Percentiles rank a stretch among this genome's conserved stretches.
phyloP scores from a whole-genome alignment of 176 grass and related monocot genomes.

The Puccinellia tenuiflora region DNA sequence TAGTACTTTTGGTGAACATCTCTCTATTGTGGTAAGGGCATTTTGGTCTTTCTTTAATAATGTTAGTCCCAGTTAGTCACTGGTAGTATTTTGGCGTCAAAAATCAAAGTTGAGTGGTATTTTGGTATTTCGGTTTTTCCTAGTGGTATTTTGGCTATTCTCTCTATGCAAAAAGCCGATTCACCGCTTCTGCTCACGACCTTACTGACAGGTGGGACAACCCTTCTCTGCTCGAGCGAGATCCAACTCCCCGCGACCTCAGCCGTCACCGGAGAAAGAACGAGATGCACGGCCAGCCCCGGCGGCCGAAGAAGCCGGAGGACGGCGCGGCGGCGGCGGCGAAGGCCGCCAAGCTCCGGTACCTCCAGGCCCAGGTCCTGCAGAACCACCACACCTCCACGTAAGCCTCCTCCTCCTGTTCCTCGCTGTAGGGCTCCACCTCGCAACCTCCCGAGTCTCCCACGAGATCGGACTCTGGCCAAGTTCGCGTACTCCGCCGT shows the following conservation, averaged over 20 bases:
- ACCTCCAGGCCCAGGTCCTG: constrained; percentile 67
- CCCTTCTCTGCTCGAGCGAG: background rate
- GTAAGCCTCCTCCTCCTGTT: constrained; percentile 26
- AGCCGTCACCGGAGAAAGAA: constrained; percentile 15
- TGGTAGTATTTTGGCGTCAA: too few relatives aligned
- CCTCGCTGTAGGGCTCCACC: background rate
- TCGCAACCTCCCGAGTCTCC: background rate
- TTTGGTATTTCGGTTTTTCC: too few relatives aligned
- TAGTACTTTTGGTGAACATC: too few relatives aligned
- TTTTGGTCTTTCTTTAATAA: too few relatives aligned
- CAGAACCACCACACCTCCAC: constrained; percentile 60
- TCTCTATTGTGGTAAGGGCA: too few relatives aligned
- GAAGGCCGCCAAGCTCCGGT: constrained; percentile 62
- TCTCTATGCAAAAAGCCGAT: background rate
- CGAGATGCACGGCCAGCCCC: constrained; percentile 75
- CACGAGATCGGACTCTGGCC: background rate
- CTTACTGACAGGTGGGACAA: background rate
- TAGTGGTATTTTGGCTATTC: too few relatives aligned
- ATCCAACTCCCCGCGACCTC: constrained; percentile 1
- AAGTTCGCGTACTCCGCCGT: background rate
- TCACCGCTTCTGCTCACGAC: background rate
- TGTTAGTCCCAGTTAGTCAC: too few relatives aligned
- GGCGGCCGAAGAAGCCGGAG: constrained; percentile 52
- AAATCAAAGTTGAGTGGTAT: too few relatives aligned
- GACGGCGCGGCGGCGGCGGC: constrained; percentile 42